Conservation (phyloP, 2,329 filamentous ascomycete species). For the Penicillium decumbens region DNA sequence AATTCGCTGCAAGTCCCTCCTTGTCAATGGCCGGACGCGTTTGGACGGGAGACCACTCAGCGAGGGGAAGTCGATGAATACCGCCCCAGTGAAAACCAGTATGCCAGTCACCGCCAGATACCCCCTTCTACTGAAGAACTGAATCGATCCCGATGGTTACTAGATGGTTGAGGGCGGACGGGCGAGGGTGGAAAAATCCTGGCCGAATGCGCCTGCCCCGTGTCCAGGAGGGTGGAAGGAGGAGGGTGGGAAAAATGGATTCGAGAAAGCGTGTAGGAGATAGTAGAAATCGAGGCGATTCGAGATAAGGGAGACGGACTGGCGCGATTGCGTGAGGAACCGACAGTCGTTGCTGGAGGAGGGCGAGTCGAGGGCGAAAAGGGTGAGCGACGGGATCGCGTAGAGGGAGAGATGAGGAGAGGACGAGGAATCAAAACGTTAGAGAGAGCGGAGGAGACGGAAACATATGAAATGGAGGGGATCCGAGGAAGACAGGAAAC, state of each 20-base stretch:
- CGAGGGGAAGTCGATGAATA: not conserved
- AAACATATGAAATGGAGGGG: slow-evolving; percentile 12
- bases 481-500: slow-evolving; percentile 15
- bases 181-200: slow-evolving; percentile 11
- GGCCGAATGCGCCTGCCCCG: slow-evolving; percentile 14
- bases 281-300: slow-evolving; percentile 11
- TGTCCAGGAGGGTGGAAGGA: slow-evolving; percentile 16
- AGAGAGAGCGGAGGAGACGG: slow-evolving; percentile 7
- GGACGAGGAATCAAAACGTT: slow-evolving; percentile 1
- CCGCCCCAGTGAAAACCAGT: not conserved
- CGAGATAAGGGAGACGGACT: not conserved
- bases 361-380: slow-evolving; percentile 13
- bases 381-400: slow-evolving; percentile 18
- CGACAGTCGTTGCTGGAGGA: not conserved
- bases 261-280: not conserved
- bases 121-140: not conserved
- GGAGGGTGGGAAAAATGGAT: slow-evolving; percentile 5
- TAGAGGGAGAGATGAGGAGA: slow-evolving; percentile 4
- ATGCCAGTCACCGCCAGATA: not conserved
- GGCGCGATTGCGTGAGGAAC: slow-evolving; percentile 13
- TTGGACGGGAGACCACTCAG: not conserved
- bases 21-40: slow-evolving; percentile 15
- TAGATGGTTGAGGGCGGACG: not conserved
- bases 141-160: not conserved
- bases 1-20: slow-evolving; percentile 7